Percentiles rank a stretch among this genome's conserved stretches.
These are phyloP conservation scores for Dimargaris verticillata DNA, from an alignment of 192 early-diverging fungal species.

Conservation along the genomic window DNA sequence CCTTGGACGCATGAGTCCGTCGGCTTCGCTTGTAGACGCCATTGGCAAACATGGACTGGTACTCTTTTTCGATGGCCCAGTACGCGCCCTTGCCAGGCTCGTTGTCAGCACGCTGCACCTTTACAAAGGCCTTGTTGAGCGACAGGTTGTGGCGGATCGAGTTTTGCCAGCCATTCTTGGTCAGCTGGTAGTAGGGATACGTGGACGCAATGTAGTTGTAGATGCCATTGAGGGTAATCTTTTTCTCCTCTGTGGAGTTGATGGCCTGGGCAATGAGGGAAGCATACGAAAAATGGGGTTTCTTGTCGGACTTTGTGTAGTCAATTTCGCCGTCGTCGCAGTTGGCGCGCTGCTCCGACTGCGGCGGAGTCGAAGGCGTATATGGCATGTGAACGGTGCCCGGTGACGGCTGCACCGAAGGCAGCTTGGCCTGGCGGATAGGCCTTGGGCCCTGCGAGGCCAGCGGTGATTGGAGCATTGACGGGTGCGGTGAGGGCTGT, in stretches of 20 bases:
- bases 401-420: slow-evolving; percentile 6
- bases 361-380: slow-evolving; percentile 6
- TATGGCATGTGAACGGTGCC: neutral
- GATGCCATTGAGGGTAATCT: slow-evolving; percentile 74
- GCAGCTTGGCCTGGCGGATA: neutral
- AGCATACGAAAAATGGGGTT: slow-evolving; percentile 79
- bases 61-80: slow-evolving; percentile 73
- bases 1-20: slow-evolving; percentile 22
- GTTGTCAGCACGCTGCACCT: slow-evolving; percentile 62
- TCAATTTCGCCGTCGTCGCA: slow-evolving; percentile 3
- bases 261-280: slow-evolving; percentile 84
- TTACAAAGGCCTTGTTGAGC: slow-evolving; percentile 86
- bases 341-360: neutral
- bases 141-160: slow-evolving; percentile 92
- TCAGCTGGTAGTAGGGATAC: slow-evolving; percentile 77
- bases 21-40: slow-evolving; percentile 53
- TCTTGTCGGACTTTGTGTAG: slow-evolving; percentile 1
- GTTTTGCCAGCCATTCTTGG: slow-evolving; percentile 89
- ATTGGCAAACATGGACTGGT: slow-evolving; percentile 47
- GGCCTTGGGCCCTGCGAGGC: neutral
- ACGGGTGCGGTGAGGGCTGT: neutral
- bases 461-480: neutral
- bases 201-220: slow-evolving; percentile 68
- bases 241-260: slow-evolving; percentile 45
- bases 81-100: slow-evolving; percentile 90